Evolutionary conservation across 2,329 filamentous ascomycete species (phyloP).

Genomic region (Beauveria sp.): DNA sequence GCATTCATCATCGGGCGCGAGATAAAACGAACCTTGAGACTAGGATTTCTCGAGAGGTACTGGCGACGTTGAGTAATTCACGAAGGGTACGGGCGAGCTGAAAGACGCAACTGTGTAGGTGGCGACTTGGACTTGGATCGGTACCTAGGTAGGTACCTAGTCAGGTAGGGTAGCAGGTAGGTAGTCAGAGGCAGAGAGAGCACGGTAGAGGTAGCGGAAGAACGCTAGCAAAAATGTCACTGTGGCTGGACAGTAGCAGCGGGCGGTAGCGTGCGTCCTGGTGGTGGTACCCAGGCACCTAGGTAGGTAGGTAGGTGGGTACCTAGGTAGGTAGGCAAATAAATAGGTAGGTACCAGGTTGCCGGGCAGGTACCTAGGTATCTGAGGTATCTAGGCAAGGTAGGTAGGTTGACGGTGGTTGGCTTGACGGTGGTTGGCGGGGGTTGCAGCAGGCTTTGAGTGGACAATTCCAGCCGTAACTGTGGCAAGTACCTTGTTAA

Average conservation of each 20-base stretch:
- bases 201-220: neutral
- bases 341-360: too few species aligned
- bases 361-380: neutral
- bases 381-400: too few species aligned
- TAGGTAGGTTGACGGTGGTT: too few species aligned
- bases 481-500: neutral
- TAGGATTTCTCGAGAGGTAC: neutral
- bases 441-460: neutral
- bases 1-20: neutral
- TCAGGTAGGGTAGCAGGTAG: too few species aligned
- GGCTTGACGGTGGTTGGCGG: too few species aligned
- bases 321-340: too few species aligned
- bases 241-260: slow-evolving; percentile 1
- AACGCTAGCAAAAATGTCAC: neutral
- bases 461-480: neutral
- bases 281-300: neutral
- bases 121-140: neutral
- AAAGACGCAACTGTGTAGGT: slow-evolving; percentile 8
- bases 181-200: neutral
- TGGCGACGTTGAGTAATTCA: slow-evolving; percentile 1
- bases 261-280: neutral
- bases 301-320: too few species aligned
- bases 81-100: neutral
- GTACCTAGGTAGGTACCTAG: too few species aligned
- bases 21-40: neutral